These are phyloP conservation scores for Fraxinus baroniana DNA, from an alignment of 305 asterid genomes.

Conservation along the genomic window DNA sequence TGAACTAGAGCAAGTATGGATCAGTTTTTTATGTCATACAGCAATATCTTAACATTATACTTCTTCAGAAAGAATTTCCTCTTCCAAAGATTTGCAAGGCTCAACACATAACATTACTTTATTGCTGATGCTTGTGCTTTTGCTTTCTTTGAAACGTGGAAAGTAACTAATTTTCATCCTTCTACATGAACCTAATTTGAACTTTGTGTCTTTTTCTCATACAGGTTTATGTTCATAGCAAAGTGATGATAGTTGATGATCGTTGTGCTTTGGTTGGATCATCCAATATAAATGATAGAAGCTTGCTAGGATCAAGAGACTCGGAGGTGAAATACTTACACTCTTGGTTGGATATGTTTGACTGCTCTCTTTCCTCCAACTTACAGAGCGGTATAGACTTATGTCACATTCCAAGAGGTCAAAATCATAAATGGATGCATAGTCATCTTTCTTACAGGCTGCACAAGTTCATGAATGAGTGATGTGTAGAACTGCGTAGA, in stretches of 20 bases:
- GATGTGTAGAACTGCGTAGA: background rate
- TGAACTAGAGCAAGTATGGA: background rate
- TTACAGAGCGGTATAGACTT: background rate
- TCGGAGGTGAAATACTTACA: conserved; percentile 62
- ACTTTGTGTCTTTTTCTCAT: conserved; percentile 11
- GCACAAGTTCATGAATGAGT: background rate
- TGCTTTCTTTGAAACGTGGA: background rate
- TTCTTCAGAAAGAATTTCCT: background rate
- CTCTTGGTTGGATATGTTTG: conserved; percentile 10
- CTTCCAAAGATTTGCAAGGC: background rate
- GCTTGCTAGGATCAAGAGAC: conserved; percentile 94
- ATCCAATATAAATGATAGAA: conserved; percentile 91
- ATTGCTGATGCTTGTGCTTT: background rate
- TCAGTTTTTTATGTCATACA: background rate
- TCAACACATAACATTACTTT: background rate
- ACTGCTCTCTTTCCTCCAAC: conserved; percentile 7
- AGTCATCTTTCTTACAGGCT: background rate
- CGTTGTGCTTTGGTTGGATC: conserved; percentile 77
- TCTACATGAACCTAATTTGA: conserved; percentile 7
- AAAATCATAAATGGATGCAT: background rate
- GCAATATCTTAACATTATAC: background rate
- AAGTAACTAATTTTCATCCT: background rate
- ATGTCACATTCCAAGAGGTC: background rate
- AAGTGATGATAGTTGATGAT: conserved; percentile 94
- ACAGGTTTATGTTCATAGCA: conserved; percentile 92